Evolutionary conservation across 2,329 filamentous ascomycete species (phyloP).

Genomic region (Cytospora piceae): DNA sequence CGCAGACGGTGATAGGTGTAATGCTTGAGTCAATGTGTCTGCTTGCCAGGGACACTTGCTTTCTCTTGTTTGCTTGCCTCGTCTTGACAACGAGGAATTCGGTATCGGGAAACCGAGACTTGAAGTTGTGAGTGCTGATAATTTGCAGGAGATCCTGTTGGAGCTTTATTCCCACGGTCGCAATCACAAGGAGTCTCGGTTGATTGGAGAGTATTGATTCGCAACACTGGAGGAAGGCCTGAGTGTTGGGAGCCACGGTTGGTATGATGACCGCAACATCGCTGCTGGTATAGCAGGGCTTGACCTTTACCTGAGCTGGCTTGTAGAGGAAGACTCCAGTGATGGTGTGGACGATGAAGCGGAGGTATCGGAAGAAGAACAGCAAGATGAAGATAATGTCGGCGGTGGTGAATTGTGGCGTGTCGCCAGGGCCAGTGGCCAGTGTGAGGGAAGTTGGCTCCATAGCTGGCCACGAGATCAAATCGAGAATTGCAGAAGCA

Average conservation of each 20-base stretch:
- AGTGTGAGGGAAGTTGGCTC: background rate
- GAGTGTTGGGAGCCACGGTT: slow-evolving; percentile 49
- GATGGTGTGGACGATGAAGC: slow-evolving; percentile 48
- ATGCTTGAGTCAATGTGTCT: slow-evolving; percentile 37
- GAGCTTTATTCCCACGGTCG: slow-evolving; percentile 47
- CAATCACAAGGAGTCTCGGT: slow-evolving; percentile 47
- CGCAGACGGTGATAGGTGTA: slow-evolving; percentile 49
- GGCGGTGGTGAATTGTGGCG: background rate
- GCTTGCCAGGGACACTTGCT: slow-evolving; percentile 47
- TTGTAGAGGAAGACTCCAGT: slow-evolving; percentile 45
- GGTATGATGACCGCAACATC: slow-evolving; percentile 58
- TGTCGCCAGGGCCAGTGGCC: background rate
- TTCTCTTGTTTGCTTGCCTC: slow-evolving; percentile 50
- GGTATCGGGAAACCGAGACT: slow-evolving; percentile 28
- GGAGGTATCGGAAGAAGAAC: slow-evolving; percentile 50
- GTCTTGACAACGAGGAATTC: slow-evolving; percentile 40
- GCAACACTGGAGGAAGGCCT: slow-evolving; percentile 48
- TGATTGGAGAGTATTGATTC: slow-evolving; percentile 44
- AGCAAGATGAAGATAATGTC: slow-evolving; percentile 40
- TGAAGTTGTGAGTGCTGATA: slow-evolving; percentile 24
- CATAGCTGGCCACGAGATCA: background rate
- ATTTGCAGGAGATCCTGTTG: slow-evolving; percentile 27
- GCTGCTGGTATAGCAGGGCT: slow-evolving; percentile 39
- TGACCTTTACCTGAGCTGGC: slow-evolving; percentile 36
- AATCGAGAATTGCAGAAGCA: too few species aligned